Conservation (phyloP, 2,329 filamentous ascomycete species). For the Teratosphaeria zuluensis region DNA sequence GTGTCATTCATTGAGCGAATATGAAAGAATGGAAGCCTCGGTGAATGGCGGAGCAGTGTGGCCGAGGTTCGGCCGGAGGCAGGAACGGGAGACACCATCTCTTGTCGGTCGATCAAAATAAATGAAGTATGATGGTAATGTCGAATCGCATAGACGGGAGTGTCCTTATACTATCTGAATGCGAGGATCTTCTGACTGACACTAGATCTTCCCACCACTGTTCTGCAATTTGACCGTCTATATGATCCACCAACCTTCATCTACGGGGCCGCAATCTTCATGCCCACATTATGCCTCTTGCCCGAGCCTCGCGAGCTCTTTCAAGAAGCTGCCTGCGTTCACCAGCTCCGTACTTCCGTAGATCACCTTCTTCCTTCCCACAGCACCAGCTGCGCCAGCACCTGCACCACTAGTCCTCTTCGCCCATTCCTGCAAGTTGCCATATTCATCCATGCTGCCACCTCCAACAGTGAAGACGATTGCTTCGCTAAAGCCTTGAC, state of each 20-base stretch:
- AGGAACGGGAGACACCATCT: background rate
- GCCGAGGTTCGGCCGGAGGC: background rate
- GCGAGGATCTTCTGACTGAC: background rate
- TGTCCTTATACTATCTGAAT: background rate
- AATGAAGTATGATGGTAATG: background rate
- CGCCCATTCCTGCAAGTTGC: slow-evolving; percentile 94
- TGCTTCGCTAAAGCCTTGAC: slow-evolving; percentile 38
- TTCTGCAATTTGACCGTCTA: background rate
- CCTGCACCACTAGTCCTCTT: slow-evolving; percentile 54
- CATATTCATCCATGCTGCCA: slow-evolving; percentile 98
- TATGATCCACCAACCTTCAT: background rate
- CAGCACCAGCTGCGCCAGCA: slow-evolving; percentile 38
- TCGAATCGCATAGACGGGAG: background rate
- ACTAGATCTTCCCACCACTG: background rate
- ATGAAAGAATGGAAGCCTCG: background rate
- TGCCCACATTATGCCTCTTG: slow-evolving; percentile 31
- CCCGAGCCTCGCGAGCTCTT: slow-evolving; percentile 48
- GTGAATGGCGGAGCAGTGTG: background rate
- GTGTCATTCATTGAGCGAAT: background rate
- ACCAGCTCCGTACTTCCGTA: slow-evolving; percentile 82
- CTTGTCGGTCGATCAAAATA: background rate
- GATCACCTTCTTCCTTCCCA: slow-evolving; percentile 68
- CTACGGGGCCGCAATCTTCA: background rate
- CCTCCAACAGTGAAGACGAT: slow-evolving; percentile 52
- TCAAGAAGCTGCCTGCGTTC: slow-evolving; percentile 53